These are phyloP conservation scores for Nymphaea colorata DNA, from an alignment of 164 flowering plant species.

Conservation along the genomic window DNA sequence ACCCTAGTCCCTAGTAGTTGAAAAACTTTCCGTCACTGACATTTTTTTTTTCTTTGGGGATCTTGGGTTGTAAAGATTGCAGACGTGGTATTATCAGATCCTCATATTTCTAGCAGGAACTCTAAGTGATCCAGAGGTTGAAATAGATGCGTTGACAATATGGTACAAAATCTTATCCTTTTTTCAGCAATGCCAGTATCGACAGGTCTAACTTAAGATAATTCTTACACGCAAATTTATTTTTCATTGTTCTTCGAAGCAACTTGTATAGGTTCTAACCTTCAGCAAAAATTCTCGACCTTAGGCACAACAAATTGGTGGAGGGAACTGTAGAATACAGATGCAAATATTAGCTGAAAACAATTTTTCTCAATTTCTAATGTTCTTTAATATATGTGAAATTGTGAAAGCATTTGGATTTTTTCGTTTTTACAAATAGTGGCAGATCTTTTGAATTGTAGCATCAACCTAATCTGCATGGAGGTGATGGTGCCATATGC, in stretches of 20 bases:
- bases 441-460: not conserved
- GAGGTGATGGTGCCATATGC: conserved; percentile 4
- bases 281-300: too few relatives aligned
- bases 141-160: conserved; percentile 1
- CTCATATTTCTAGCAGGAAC: conserved; percentile 1
- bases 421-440: too few relatives aligned
- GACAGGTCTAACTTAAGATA: too few relatives aligned
- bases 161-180: not conserved
- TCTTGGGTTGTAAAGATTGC: not conserved
- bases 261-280: too few relatives aligned
- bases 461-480: not conserved
- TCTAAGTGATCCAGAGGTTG: not conserved
- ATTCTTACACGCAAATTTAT: too few relatives aligned
- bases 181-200: not conserved
- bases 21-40: not conserved
- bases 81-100: conserved; percentile 1
- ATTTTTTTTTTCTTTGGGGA: not conserved
- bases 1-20: not conserved
- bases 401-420: too few relatives aligned
- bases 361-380: too few relatives aligned
- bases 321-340: too few relatives aligned
- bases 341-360: too few relatives aligned
- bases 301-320: too few relatives aligned
- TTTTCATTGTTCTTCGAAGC: too few relatives aligned
- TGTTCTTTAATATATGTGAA: too few relatives aligned